A percentile compares a stretch with the other conserved stretches of the same genome.
Conservation (phyloP, 805 yeast species). For the Candida alai region DNA sequence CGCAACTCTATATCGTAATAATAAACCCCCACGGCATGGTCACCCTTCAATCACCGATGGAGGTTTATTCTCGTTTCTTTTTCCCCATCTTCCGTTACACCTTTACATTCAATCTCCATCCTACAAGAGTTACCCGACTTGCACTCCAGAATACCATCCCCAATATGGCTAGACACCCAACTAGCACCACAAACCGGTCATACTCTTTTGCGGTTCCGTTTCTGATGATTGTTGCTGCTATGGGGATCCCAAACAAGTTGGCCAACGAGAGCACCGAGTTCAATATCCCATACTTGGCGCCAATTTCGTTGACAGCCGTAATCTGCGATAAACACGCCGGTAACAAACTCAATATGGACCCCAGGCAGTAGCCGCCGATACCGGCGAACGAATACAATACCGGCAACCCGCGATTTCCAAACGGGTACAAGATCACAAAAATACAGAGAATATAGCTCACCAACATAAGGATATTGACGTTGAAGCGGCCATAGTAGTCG, state of each 20-base stretch:
- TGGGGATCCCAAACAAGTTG: conserved; percentile 31
- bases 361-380: conserved; percentile 32
- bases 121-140: conserved; percentile 21
- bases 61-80: too few species aligned
- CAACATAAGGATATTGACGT: conserved; percentile 31
- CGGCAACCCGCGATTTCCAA: conserved; percentile 21
- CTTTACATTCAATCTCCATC: conserved; percentile 18
- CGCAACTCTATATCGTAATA: too few species aligned
- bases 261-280: conserved; percentile 28
- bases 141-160: conserved; percentile 27
- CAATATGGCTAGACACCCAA: conserved; percentile 23
- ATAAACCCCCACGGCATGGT: too few species aligned
- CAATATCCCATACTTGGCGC: conserved; percentile 33
- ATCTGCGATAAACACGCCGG: conserved; percentile 58
- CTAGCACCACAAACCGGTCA: conserved; percentile 28
- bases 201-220: conserved; percentile 24
- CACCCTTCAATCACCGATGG: too few species aligned
- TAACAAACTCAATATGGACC: conserved; percentile 31
- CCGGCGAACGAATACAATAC: conserved; percentile 31
- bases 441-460: conserved; percentile 20
- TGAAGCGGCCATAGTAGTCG: conserved; percentile 26
- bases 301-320: conserved; percentile 37
- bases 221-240: conserved; percentile 29
- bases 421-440: conserved; percentile 32
- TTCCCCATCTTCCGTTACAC: conserved; percentile 13